Percentiles rank a stretch among this genome's conserved stretches.
Conservation (phyloP, 306 rosid genomes). For the Prosopis cineraria region DNA sequence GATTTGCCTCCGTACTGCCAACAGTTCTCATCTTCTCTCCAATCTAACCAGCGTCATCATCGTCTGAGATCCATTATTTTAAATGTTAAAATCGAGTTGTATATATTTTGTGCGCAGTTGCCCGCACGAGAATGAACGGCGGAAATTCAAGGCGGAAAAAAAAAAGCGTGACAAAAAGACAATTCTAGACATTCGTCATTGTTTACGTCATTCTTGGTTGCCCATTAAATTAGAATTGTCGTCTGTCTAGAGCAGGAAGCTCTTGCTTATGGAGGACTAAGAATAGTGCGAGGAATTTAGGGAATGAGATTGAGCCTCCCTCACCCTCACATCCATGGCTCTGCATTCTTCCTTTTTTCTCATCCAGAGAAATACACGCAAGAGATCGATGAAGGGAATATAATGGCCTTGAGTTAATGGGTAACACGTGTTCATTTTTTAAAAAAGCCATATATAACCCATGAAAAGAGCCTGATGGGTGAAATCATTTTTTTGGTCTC, state of each 20-base stretch:
- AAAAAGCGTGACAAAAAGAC: no score
- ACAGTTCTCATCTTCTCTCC: not conserved
- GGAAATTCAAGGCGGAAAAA: no score
- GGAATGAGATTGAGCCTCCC: not conserved
- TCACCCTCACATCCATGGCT: not conserved
- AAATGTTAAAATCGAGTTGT: not conserved
- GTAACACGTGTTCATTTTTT: not conserved
- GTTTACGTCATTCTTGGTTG: conserved; percentile 41
- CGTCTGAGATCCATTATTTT: not conserved
- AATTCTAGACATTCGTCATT: conserved; percentile 46
- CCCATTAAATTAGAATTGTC: not conserved
- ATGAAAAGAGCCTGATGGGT: not conserved
- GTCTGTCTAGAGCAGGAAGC: not conserved
- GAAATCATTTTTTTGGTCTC: not conserved
- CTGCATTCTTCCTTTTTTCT: no score
- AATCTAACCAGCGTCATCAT: not conserved
- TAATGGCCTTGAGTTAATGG: not conserved
- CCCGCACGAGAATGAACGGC: not conserved
- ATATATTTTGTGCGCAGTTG: no score
- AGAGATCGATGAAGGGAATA: no score
- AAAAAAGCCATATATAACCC: not conserved
- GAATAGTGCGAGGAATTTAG: not conserved
- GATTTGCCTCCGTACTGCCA: no score
- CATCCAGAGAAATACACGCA: no score
- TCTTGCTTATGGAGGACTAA: not conserved